Conservation (phyloP, 345 rosid genomes). For the Anastatica hierochuntica region DNA sequence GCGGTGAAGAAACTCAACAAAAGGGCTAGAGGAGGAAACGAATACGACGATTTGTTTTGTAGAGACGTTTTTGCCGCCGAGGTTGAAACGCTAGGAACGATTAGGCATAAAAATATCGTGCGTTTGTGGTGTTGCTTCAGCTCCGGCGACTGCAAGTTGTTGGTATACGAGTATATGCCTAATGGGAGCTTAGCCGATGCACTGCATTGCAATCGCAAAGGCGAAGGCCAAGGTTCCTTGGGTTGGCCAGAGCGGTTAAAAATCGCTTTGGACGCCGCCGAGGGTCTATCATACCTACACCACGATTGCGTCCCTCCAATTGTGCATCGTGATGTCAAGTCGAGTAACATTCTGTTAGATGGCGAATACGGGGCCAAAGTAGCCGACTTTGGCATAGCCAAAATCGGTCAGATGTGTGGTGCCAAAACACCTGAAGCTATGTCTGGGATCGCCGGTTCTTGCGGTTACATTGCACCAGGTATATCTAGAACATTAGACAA, state of each 20-base stretch:
- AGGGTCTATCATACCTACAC: constrained; percentile 83
- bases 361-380: constrained; percentile 65
- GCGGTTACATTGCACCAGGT: constrained; percentile 98
- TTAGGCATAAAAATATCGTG: constrained; percentile 83
- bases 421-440: constrained; percentile 48
- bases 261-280: constrained; percentile 80
- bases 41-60: constrained; percentile 21
- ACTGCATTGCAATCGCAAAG: constrained; percentile 44
- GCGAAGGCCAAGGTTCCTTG: constrained; percentile 32
- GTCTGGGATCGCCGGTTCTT: constrained; percentile 87
- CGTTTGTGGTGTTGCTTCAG: constrained; percentile 79
- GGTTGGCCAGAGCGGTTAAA: constrained; percentile 62
- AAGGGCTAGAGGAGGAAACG: constrained; percentile 28
- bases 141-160: constrained; percentile 47
- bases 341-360: constrained; percentile 74
- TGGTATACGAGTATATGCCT: constrained; percentile 95
- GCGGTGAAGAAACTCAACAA: constrained; percentile 74
- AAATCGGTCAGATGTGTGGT: constrained; percentile 38
- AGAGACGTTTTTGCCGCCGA: constrained; percentile 47
- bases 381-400: constrained; percentile 90
- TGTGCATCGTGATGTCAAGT: constrained; percentile 86
- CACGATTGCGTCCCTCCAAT: constrained; percentile 91
- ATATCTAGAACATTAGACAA: not conserved
- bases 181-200: constrained; percentile 73
- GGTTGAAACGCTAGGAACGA: constrained; percentile 76